phyloP scores from a whole-genome alignment of 2,329 filamentous ascomycete genomes.

The Cladosporium colombiae region DNA sequence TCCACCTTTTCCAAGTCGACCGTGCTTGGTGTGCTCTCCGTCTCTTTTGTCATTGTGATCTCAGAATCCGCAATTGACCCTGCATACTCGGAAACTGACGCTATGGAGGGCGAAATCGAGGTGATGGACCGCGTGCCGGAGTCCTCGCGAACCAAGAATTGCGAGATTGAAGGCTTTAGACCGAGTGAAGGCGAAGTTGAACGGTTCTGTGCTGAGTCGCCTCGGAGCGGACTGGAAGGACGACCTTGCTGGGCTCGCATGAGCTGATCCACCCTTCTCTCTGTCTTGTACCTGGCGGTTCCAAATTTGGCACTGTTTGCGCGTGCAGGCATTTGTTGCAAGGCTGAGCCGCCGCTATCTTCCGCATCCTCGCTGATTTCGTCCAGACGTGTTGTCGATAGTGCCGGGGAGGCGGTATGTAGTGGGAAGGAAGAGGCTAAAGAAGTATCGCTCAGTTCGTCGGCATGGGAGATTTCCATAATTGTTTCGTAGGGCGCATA shows the following conservation, averaged over 20 bases:
- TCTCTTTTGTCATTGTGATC: conserved; percentile 21
- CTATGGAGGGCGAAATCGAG: conserved; percentile 26
- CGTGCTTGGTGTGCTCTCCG: conserved; percentile 19
- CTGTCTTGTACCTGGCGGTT: conserved; percentile 30
- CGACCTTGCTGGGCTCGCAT: conserved; percentile 27
- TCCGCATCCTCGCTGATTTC: conserved; percentile 95
- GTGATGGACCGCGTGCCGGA: conserved; percentile 31
- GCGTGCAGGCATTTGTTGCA: conserved; percentile 17
- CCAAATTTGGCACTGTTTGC: conserved; percentile 23
- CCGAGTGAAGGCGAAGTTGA: conserved; percentile 23
- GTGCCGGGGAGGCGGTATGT: conserved; percentile 83
- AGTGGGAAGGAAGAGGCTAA: conserved; percentile 86
- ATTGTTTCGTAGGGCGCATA: conserved; percentile 86
- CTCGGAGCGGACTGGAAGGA: conserved; percentile 26
- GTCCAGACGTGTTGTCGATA: conserved; percentile 79
- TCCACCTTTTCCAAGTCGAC: not conserved
- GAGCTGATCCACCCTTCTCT: conserved; percentile 32
- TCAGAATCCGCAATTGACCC: conserved; percentile 22
- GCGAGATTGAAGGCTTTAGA: conserved; percentile 35
- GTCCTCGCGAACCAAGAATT: conserved; percentile 34
- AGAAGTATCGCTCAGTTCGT: conserved; percentile 83
- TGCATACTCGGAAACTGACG: conserved; percentile 24
- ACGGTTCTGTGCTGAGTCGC: conserved; percentile 15
- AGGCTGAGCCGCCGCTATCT: conserved; percentile 49
- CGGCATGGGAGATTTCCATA: conserved; percentile 72